phyloP scores from a whole-genome alignment of 1,284 basidiomycete species.

The Apiotrichum brassicae region DNA sequence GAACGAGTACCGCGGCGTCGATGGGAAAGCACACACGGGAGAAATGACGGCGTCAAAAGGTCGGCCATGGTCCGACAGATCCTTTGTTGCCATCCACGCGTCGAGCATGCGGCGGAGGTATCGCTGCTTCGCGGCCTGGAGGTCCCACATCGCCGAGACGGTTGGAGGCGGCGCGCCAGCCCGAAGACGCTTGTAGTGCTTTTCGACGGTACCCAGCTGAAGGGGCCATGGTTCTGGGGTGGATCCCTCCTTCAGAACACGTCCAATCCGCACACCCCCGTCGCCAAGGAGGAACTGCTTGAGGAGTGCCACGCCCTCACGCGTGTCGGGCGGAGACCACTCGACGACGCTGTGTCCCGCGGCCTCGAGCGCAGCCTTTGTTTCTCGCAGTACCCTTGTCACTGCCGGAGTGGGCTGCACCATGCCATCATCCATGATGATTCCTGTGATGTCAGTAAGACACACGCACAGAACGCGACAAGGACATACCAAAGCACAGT shows the following conservation, averaged over 20 bases:
- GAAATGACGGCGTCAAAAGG: conserved; percentile 9
- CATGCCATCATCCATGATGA: conserved; percentile 51
- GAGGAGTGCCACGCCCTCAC: not conserved
- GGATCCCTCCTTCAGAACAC: not conserved
- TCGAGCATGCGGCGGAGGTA: conserved; percentile 2
- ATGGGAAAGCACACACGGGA: conserved; percentile 3
- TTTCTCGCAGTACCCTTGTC: conserved; percentile 55
- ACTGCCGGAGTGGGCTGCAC: conserved; percentile 62
- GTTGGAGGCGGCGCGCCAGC: not conserved
- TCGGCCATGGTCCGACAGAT: not conserved
- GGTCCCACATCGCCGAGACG: conserved; percentile 5
- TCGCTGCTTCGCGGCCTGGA: conserved; percentile 3
- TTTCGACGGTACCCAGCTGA: not conserved
- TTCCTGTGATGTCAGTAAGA: conserved; percentile 46
- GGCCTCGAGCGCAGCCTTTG: conserved; percentile 53
- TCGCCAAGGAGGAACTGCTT: not conserved
- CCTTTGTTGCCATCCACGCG: conserved; percentile 1
- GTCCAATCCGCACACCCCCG: conserved; percentile 3
- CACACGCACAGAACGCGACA: not conserved
- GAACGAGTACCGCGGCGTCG: conserved; percentile 1
- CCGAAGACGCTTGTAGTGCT: not conserved
- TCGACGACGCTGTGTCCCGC: conserved; percentile 57
- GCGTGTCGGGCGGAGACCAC: conserved; percentile 21
- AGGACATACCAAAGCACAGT: conserved; percentile 38
- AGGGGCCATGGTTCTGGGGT: conserved; percentile 13